Percentiles rank a stretch among this genome's conserved stretches.
These are phyloP conservation scores for Zangia roseola DNA, from an alignment of 768 basidiomycete species.

Conservation along the genomic window DNA sequence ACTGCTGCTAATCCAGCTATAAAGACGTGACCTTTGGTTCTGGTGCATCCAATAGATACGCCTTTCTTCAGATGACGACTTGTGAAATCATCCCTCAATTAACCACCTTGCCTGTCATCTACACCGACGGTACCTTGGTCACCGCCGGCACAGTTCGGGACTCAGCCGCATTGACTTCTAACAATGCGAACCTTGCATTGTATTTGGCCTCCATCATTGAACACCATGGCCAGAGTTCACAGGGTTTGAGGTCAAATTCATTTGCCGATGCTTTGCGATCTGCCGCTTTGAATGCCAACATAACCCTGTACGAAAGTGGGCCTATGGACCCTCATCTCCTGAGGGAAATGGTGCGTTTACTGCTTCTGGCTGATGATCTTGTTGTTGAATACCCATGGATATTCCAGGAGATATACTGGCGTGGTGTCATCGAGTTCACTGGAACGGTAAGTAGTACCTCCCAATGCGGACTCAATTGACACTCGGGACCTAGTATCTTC, in stretches of 20 bases:
- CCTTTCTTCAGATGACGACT: conserved; percentile 5
- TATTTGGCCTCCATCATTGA: background rate
- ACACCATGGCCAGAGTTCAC: conserved; percentile 8
- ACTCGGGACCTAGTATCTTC: background rate
- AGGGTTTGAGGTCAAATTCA: conserved; percentile 12
- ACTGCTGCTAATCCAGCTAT: too few species aligned
- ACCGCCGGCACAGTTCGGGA: background rate
- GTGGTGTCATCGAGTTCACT: conserved; percentile 3
- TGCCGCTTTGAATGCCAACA: background rate
- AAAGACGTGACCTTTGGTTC: conserved; percentile 4
- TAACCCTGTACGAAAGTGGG: too few species aligned
- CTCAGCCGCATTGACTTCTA: background rate
- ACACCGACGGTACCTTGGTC: background rate
- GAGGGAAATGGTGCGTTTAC: background rate
- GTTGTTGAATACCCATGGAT: too few species aligned
- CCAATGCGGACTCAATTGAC: too few species aligned
- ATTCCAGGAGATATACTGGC: background rate
- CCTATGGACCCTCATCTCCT: too few species aligned
- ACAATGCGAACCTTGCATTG: background rate
- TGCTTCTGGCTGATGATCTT: too few species aligned
- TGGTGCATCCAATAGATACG: background rate
- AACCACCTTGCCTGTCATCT: conserved; percentile 5
- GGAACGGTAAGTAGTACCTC: background rate
- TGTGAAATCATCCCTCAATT: conserved; percentile 7
- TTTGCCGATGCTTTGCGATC: conserved; percentile 22